Base-by-base conservation (phyloP, 1,284 basidiomycete species). In the Moniliophthora roreri region DNA sequence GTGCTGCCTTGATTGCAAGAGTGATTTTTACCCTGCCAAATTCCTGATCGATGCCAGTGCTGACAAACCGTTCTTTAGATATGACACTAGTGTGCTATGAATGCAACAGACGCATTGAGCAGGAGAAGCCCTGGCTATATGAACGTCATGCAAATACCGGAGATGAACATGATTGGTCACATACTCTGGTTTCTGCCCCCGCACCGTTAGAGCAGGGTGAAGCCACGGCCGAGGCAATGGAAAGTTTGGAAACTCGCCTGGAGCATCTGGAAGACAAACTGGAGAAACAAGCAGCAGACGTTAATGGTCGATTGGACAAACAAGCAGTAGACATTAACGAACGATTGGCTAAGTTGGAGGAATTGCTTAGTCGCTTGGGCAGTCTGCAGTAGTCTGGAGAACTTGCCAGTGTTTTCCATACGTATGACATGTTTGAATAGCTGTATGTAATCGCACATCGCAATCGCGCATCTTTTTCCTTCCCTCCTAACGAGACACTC, bases 71-170 rank as follows among this genome's bases (percentile, higher is more conserved):
- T 32, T 32, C 28, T 11, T 6, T 11, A 32, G 28, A 11, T 32
- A 11, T 32, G 28, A 11, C 28, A 21, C 26, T 20, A 9, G 10
- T 16, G 13, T 38, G 46, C 24, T 67, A 69, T 51, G 55, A 72
- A 70, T 66, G 64, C 58, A 72, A 74, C 4, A 68, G 67, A 46
- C 72, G 61, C 53, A 66, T 69, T 39, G 66, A 62, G 35, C 38
- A 21, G 34, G 34, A 35, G 11, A 37, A n/a, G 20, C 26, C 15
- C 26, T 39, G 41, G 36, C 24, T 34, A 44, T 35, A n/a, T n/a
- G 23, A 38, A 47, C 24, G 44, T 50, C 50, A n/a, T n/a, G 26
- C 49, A 44, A 26, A 21, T 6, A 15, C 38, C n/a, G 15, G n/a
- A 40, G 6, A 40, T 40, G 38, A 21, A 8, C 38, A 40, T 40